Evolutionary conservation across 306 rosid genomes (phyloP).

Genomic region (Lablab purpureus): DNA sequence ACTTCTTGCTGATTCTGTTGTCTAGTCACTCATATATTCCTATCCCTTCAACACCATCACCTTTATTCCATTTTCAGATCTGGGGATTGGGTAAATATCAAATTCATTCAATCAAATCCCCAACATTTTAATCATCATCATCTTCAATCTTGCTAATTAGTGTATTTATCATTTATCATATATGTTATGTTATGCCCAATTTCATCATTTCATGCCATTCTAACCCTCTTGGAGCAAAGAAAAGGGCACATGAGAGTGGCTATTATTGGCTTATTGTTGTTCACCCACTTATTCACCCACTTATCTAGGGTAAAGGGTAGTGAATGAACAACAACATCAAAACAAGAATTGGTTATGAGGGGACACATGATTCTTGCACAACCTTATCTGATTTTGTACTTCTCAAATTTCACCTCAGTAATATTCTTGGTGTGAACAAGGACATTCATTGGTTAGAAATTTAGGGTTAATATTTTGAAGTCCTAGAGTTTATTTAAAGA

Average conservation of each 20-base stretch:
- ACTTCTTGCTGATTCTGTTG: slow-evolving; percentile 47
- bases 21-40: slow-evolving; percentile 39
- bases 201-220: slow-evolving; percentile 6
- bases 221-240: slow-evolving; percentile 23
- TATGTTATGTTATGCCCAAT: not conserved
- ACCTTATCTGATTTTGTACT: not conserved
- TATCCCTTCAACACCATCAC: not conserved
- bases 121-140: not conserved
- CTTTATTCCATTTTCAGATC: slow-evolving; percentile 34
- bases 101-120: slow-evolving; percentile 7
- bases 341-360: not conserved
- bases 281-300: no score
- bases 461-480: no score
- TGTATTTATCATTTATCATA: no score
- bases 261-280: slow-evolving; percentile 19
- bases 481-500: not conserved
- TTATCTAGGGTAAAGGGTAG: not conserved
- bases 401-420: not conserved
- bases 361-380: slow-evolving; percentile 12
- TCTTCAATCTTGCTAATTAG: no score
- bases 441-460: no score
- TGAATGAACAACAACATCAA: not conserved
- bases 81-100: slow-evolving; percentile 8
- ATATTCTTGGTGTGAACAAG: not conserved
- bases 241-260: slow-evolving; percentile 4